Percentiles rank a stretch among this genome's conserved stretches.
Evolutionary conservation across 176 grass and related monocot species (phyloP).

Genomic region (Avena eriantha): DNA sequence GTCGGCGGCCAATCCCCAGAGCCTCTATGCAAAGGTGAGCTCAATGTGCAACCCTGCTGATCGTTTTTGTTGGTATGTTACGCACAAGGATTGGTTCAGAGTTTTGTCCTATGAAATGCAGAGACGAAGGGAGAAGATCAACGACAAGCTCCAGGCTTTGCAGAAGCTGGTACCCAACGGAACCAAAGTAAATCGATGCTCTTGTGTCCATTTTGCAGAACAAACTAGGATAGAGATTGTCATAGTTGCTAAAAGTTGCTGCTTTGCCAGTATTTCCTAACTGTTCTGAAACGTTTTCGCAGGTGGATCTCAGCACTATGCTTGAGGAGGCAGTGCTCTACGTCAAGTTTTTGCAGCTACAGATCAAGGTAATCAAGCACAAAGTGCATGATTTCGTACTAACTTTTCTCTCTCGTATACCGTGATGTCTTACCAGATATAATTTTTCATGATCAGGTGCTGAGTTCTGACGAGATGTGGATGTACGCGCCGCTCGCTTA

Average conservation of each 20-base stretch:
- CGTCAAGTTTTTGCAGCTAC: slow-evolving; percentile 80
- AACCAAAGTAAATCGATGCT: slow-evolving; percentile 59
- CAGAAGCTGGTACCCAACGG: slow-evolving; percentile 80
- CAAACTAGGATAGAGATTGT: background rate
- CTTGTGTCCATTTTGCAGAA: background rate
- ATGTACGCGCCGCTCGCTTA: slow-evolving; percentile 88
- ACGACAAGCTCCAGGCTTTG: slow-evolving; percentile 64
- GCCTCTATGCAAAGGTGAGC: slow-evolving; percentile 77
- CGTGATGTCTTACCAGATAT: slow-evolving; percentile 25
- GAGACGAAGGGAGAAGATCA: slow-evolving; percentile 86
- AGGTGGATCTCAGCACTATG: slow-evolving; percentile 92
- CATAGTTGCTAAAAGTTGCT: background rate
- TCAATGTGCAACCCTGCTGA: background rate
- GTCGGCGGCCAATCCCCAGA: slow-evolving; percentile 62
- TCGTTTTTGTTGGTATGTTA: background rate
- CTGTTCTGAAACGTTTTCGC: background rate
- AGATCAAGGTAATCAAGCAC: slow-evolving; percentile 73
- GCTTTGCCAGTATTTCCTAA: background rate
- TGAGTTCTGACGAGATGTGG: slow-evolving; percentile 84
- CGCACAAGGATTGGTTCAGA: slow-evolving; percentile 18
- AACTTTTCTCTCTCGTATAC: background rate
- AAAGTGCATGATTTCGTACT: background rate
- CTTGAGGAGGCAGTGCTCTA: slow-evolving; percentile 83
- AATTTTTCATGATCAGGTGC: slow-evolving; percentile 51
- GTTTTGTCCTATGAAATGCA: slow-evolving; percentile 45